Evolutionary conservation across 257 asterid genomes (phyloP).

Genomic region (Solanum habrochaites): DNA sequence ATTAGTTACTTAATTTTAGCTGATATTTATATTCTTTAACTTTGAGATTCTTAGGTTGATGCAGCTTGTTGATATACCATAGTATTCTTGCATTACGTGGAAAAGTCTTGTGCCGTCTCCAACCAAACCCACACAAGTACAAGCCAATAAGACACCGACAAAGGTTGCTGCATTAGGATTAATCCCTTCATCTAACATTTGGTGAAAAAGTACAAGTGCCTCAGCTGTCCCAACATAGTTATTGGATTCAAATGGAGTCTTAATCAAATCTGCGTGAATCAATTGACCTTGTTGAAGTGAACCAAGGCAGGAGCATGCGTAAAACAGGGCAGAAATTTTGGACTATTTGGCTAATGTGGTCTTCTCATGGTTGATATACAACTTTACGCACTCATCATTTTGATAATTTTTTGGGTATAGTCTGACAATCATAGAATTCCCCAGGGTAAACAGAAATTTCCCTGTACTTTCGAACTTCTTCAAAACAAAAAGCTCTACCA

Average conservation of each 20-base stretch:
- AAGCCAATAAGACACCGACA: constrained; percentile 56
- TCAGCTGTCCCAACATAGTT: constrained; percentile 59
- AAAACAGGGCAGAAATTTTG: constrained; percentile 57
- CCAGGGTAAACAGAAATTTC: constrained; percentile 46
- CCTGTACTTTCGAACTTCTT: too few relatives aligned
- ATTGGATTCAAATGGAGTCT: constrained; percentile 51
- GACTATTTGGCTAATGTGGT: constrained; percentile 39
- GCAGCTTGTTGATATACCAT: too few relatives aligned
- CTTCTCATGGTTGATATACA: constrained; percentile 52
- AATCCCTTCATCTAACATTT: constrained; percentile 36
- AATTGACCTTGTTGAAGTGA: constrained; percentile 54
- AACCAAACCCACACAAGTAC: constrained; percentile 44
- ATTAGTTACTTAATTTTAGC: too few relatives aligned
- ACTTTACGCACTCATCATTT: constrained; percentile 33
- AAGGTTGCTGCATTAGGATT: constrained; percentile 73
- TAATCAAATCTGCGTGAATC: constrained; percentile 48
- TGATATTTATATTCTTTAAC: too few relatives aligned
- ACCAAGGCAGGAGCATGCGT: constrained; percentile 60
- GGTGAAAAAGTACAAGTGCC: constrained; percentile 37
- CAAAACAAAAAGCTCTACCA: too few relatives aligned
- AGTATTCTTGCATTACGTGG: constrained; percentile 35
- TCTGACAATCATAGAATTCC: constrained; percentile 89
- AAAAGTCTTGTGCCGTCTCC: constrained; percentile 40
- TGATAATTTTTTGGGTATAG: constrained; percentile 37
- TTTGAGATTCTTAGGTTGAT: too few relatives aligned